A percentile compares a stretch with the other conserved stretches of the same genome.
These are phyloP conservation scores for Aspergillus biplanus DNA, from an alignment of 495 filamentous ascomycete species.

Conservation along the genomic window DNA sequence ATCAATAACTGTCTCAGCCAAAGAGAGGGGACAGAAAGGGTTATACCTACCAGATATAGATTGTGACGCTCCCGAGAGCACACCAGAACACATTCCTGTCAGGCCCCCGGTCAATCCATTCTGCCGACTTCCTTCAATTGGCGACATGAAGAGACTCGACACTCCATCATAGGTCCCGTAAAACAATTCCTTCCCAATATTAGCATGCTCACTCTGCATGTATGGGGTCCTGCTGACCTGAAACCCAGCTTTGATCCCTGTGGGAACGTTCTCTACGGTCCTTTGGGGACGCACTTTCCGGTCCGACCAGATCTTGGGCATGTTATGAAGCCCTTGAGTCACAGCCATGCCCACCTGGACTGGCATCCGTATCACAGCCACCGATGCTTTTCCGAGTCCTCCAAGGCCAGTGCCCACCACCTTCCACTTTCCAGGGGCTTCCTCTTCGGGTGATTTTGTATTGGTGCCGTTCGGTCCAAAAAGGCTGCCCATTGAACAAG, in stretches of 20 bases:
- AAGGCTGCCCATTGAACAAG: not conserved
- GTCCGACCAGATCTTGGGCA: constrained; percentile 1
- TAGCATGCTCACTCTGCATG: not conserved
- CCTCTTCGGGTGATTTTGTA: not conserved
- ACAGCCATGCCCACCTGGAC: not conserved
- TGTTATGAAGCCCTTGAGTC: constrained; percentile 2
- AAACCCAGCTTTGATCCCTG: not conserved
- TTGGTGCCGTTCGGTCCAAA: not conserved
- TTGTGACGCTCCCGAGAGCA: not conserved
- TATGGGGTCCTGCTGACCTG: not conserved
- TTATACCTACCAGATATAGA: not conserved
- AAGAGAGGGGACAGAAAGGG: not conserved
- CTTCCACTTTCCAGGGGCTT: not conserved
- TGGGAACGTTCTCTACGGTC: not conserved
- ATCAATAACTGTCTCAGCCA: not conserved
- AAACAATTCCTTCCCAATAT: not conserved
- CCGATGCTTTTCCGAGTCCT: not conserved
- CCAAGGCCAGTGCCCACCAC: constrained; percentile 2
- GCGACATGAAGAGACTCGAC: not conserved
- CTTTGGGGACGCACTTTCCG: constrained; percentile 4
- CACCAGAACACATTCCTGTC: not conserved
- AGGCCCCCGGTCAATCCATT: not conserved
- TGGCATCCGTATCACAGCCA: not conserved
- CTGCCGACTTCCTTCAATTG: not conserved
- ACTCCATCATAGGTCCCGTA: not conserved